phyloP scores from a whole-genome alignment of 495 filamentous ascomycete genomes.

The Talaromyces adpressus region DNA sequence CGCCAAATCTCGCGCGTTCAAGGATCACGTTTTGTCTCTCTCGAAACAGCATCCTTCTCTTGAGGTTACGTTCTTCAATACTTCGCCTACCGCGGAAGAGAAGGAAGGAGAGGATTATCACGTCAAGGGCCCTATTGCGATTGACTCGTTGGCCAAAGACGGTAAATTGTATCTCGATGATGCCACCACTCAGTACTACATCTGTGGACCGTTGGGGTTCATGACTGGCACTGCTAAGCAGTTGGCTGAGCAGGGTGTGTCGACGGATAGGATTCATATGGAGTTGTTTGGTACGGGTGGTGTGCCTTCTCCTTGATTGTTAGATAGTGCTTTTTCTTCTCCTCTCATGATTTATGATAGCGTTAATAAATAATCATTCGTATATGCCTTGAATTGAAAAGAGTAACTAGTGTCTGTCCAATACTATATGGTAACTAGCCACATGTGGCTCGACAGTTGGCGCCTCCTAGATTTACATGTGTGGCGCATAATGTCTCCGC shows the following conservation, averaged over 20 bases:
- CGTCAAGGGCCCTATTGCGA: neutral
- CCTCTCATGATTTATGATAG: neutral
- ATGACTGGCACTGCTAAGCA: slow-evolving; percentile 49
- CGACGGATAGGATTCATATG: slow-evolving; percentile 48
- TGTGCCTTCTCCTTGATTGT: neutral
- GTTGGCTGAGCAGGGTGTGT: slow-evolving; percentile 46
- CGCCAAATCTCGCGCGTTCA: slow-evolving; percentile 35
- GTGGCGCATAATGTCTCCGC: neutral
- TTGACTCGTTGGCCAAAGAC: neutral
- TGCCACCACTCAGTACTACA: slow-evolving; percentile 52
- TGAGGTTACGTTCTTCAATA: slow-evolving; percentile 31
- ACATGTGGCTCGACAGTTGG: neutral
- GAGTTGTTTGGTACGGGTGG: slow-evolving; percentile 63
- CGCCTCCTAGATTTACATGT: neutral
- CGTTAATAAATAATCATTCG: neutral
- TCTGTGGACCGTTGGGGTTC: slow-evolving; percentile 62
- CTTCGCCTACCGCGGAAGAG: slow-evolving; percentile 7
- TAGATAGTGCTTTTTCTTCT: neutral
- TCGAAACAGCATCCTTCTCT: slow-evolving; percentile 33
- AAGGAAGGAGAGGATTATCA: slow-evolving; percentile 7
- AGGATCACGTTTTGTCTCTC: slow-evolving; percentile 40
- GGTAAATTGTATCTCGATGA: slow-evolving; percentile 21
- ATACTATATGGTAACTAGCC: neutral
- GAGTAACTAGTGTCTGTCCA: neutral
- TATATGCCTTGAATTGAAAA: neutral